phyloP scores from a whole-genome alignment of 768 basidiomycete species.

The Postia placenta region DNA sequence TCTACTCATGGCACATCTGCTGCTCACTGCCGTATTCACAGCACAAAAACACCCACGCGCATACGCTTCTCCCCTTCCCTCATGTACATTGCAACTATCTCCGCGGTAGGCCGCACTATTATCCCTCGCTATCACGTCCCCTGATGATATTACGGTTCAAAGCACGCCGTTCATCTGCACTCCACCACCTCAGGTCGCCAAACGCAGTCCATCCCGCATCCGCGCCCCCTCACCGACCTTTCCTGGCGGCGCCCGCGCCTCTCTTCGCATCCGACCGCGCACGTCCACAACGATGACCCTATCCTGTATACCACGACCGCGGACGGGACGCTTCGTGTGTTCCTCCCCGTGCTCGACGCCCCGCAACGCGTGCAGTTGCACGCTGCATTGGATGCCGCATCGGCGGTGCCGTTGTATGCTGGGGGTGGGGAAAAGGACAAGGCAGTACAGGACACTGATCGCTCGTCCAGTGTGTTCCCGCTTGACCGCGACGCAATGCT shows the following conservation, averaged over 20 bases:
- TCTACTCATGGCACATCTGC: not conserved
- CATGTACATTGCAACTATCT: constrained; percentile 63
- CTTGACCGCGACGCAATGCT: constrained; percentile 59
- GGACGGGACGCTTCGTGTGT: constrained; percentile 79
- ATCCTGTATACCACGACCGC: constrained; percentile 81
- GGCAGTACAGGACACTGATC: not conserved
- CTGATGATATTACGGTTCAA: too few relatives aligned
- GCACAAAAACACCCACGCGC: constrained; percentile 30
- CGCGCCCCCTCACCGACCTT: constrained; percentile 63
- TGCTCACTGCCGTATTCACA: not conserved
- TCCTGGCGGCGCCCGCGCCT: constrained; percentile 59
- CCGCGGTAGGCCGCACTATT: constrained; percentile 38
- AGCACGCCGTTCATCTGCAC: constrained; percentile 56
- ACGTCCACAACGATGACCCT: constrained; percentile 43
- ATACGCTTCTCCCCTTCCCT: constrained; percentile 71
- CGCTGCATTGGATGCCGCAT: constrained; percentile 64
- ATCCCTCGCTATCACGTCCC: too few relatives aligned
- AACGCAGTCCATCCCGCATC: constrained; percentile 66
- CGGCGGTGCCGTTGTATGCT: constrained; percentile 39
- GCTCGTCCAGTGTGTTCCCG: constrained; percentile 49
- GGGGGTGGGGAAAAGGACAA: not conserved
- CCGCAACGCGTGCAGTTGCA: constrained; percentile 84
- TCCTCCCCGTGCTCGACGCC: constrained; percentile 81
- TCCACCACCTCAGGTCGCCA: constrained; percentile 67
- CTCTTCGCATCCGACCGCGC: not conserved